Conservation (phyloP, 2,329 filamentous ascomycete genomes). For the Calonectria hawksworthii region DNA sequence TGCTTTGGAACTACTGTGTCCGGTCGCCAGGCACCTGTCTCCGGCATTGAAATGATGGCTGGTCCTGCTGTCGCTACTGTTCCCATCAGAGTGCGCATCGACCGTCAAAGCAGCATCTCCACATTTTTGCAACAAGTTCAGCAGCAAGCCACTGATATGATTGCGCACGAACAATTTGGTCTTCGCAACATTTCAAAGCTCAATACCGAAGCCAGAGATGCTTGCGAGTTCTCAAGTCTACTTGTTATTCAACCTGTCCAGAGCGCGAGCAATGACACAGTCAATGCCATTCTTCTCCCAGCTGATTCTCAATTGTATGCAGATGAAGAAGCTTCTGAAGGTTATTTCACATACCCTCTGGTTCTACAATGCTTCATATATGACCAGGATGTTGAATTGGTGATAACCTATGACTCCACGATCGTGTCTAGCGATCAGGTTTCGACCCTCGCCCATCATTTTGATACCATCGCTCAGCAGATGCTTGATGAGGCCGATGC, state of each 20-base stretch:
- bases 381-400: neutral
- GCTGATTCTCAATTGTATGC: constrained; percentile 23
- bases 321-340: neutral
- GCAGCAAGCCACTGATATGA: constrained; percentile 25
- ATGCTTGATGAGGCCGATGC: neutral
- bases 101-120: constrained; percentile 47
- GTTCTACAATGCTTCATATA: constrained; percentile 2
- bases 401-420: neutral
- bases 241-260: constrained; percentile 27
- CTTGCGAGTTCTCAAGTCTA: constrained; percentile 12
- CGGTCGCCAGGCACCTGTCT: constrained; percentile 28
- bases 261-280: neutral
- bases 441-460: neutral
- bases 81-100: constrained; percentile 36
- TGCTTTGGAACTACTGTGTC: constrained; percentile 6
- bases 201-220: constrained; percentile 10
- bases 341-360: constrained; percentile 9
- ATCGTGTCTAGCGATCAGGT: neutral
- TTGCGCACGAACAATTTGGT: constrained; percentile 26
- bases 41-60: constrained; percentile 34
- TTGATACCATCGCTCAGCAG: neutral
- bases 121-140: constrained; percentile 50
- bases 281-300: neutral
- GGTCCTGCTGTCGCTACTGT: constrained; percentile 51
- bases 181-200: constrained; percentile 35